A percentile compares a stretch with the other conserved stretches of the same genome.
phyloP scores from a whole-genome alignment of 2,329 filamentous ascomycete genomes.

The Diplodia sapinea region DNA sequence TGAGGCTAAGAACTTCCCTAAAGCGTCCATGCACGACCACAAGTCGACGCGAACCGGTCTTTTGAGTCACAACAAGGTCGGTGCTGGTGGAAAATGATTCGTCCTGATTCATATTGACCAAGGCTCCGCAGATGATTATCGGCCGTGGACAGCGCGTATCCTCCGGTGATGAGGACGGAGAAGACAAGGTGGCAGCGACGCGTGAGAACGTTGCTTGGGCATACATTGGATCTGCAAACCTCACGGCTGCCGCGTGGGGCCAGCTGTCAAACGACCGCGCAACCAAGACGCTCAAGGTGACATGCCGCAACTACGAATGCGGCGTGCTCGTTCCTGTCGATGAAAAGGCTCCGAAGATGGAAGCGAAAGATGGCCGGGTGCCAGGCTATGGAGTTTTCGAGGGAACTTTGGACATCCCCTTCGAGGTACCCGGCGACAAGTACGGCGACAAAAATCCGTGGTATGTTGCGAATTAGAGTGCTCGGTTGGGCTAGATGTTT shows the following conservation, averaged over 20 bases:
- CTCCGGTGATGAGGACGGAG: constrained; percentile 15
- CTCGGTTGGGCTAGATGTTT: neutral
- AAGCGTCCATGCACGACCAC: constrained; percentile 74
- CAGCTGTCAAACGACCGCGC: constrained; percentile 72
- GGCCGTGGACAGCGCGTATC: constrained; percentile 52
- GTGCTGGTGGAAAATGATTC: constrained; percentile 47
- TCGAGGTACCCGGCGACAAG: constrained; percentile 62
- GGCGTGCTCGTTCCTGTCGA: constrained; percentile 76
- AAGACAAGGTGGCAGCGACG: constrained; percentile 36
- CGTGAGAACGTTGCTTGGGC: constrained; percentile 65
- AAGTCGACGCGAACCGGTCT: constrained; percentile 72
- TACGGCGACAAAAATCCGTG: constrained; percentile 56
- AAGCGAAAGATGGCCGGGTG: constrained; percentile 35
- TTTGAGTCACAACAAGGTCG: constrained; percentile 81
- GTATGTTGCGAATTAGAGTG: constrained; percentile 39
- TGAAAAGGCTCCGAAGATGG: constrained; percentile 33
- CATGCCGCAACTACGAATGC: constrained; percentile 93
- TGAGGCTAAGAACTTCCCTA: constrained; percentile 71
- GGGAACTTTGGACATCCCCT: constrained; percentile 66
- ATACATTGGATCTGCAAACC: constrained; percentile 89
- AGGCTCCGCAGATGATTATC: constrained; percentile 41
- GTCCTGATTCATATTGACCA: constrained; percentile 7
- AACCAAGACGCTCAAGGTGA: constrained; percentile 74
- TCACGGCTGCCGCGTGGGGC: constrained; percentile 95
- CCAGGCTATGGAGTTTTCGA: constrained; percentile 58